phyloP scores from a whole-genome alignment of 1,139 yeast species.

The Saccharomyces hybrid region DNA sequence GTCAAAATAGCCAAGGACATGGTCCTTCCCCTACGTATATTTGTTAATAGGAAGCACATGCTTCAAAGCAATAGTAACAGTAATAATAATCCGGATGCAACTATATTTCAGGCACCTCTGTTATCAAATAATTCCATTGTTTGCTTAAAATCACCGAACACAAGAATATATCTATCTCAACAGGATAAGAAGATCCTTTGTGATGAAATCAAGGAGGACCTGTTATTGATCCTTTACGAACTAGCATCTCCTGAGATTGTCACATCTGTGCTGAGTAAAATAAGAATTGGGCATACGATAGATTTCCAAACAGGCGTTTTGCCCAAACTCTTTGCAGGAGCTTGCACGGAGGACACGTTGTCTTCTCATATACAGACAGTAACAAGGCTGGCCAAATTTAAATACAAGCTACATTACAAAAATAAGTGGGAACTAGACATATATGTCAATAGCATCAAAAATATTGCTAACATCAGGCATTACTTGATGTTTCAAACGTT shows the following conservation, averaged over 20 bases:
- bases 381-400: slow-evolving; percentile 22
- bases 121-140: slow-evolving; percentile 30
- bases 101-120: slow-evolving; percentile 29
- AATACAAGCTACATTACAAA: slow-evolving; percentile 23
- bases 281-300: slow-evolving; percentile 22
- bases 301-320: slow-evolving; percentile 19
- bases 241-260: slow-evolving; percentile 19
- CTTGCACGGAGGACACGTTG: slow-evolving; percentile 6
- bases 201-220: slow-evolving; percentile 23
- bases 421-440: slow-evolving; percentile 30
- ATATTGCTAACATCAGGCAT: slow-evolving; percentile 21
- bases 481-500: slow-evolving; percentile 15
- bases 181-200: slow-evolving; percentile 24
- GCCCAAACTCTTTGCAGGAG: slow-evolving; percentile 9
- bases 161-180: slow-evolving; percentile 26
- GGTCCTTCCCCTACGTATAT: slow-evolving; percentile 24
- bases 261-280: slow-evolving; percentile 19
- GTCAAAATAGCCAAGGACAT: slow-evolving; percentile 18
- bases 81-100: slow-evolving; percentile 6
- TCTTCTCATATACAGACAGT: slow-evolving; percentile 17
- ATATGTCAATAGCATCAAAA: slow-evolving; percentile 21
- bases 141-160: slow-evolving; percentile 25
- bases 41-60: slow-evolving; percentile 26
- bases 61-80: slow-evolving; percentile 13
- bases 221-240: slow-evolving; percentile 26